phyloP scores from a whole-genome alignment of 1,139 yeast species.

The Ogataea hybrid region DNA sequence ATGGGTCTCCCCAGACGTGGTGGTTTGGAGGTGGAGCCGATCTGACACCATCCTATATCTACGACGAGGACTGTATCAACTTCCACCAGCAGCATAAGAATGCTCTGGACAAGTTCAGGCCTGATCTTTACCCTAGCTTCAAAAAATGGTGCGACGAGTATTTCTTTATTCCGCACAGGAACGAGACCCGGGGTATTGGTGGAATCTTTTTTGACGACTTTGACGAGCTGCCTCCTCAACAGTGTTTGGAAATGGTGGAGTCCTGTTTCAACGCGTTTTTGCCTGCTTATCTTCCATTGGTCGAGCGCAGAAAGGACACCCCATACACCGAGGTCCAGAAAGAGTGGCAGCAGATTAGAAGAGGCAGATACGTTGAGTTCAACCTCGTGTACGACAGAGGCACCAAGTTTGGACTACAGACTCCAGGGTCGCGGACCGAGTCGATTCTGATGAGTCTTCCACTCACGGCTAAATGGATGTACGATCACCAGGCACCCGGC shows the following conservation, averaged over 20 bases:
- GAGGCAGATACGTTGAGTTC: too few species aligned
- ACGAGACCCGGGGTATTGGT: slow-evolving; percentile 91
- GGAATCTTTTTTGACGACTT: slow-evolving; percentile 96
- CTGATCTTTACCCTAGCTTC: slow-evolving; percentile 70
- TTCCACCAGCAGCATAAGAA: slow-evolving; percentile 80
- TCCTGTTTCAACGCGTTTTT: too few species aligned
- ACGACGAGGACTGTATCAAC: slow-evolving; percentile 81
- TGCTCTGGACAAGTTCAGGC: slow-evolving; percentile 79
- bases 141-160: slow-evolving; percentile 97
- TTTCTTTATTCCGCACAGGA: slow-evolving; percentile 81
- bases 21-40: slow-evolving; percentile 99
- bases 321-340: too few species aligned
- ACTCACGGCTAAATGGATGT: slow-evolving; percentile 85
- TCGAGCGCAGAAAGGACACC: too few species aligned
- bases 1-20: slow-evolving; percentile 88
- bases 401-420: slow-evolving; percentile 91
- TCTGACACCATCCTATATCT: slow-evolving; percentile 88
- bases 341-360: too few species aligned
- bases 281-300: too few species aligned
- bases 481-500: slow-evolving; percentile 80
- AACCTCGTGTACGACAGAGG: too few species aligned
- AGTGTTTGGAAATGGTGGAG: slow-evolving; percentile 68
- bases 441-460: slow-evolving; percentile 92
- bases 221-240: slow-evolving; percentile 70
- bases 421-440: slow-evolving; percentile 94